phyloP scores from a whole-genome alignment of 805 yeast species.

The Candida patagonica region DNA sequence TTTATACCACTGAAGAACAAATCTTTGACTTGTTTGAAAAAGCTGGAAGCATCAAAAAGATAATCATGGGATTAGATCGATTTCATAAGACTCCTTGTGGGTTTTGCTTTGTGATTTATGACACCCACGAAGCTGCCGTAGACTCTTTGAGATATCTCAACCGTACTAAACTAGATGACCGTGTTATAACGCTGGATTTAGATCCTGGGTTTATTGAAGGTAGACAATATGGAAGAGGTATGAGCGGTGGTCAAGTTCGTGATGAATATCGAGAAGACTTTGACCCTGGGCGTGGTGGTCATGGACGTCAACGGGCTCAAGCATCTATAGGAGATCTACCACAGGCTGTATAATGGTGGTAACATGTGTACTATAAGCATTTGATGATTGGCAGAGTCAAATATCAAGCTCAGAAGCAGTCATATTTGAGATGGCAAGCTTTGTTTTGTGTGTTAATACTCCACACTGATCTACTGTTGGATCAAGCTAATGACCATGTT shows the following conservation, averaged over 20 bases:
- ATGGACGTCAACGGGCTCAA: slow-evolving; percentile 25
- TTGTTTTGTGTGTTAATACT: no score
- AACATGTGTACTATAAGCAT: no score
- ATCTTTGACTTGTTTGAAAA: slow-evolving; percentile 77
- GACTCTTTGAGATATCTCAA: slow-evolving; percentile 76
- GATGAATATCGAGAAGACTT: slow-evolving; percentile 48
- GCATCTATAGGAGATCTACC: slow-evolving; percentile 10
- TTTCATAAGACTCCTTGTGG: slow-evolving; percentile 92
- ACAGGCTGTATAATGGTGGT: no score
- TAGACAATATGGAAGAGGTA: slow-evolving; percentile 90
- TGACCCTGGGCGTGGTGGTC: slow-evolving; percentile 38
- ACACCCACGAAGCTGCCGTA: slow-evolving; percentile 58
- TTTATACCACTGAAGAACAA: slow-evolving; percentile 92
- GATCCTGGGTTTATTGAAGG: slow-evolving; percentile 97
- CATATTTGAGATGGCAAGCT: no score
- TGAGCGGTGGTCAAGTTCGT: slow-evolving; percentile 82
- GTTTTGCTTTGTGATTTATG: slow-evolving; percentile 83
- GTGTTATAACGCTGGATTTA: slow-evolving; percentile 72
- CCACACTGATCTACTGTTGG: no score
- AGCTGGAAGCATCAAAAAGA: slow-evolving; percentile 43
- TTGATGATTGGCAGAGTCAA: no score
- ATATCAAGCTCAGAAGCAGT: no score
- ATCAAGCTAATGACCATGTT: no score
- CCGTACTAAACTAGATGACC: slow-evolving; percentile 77
- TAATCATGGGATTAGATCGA: slow-evolving; percentile 92